These are phyloP conservation scores for Rickenella mellea DNA, from an alignment of 768 basidiomycete genomes.

Conservation along the genomic window DNA sequence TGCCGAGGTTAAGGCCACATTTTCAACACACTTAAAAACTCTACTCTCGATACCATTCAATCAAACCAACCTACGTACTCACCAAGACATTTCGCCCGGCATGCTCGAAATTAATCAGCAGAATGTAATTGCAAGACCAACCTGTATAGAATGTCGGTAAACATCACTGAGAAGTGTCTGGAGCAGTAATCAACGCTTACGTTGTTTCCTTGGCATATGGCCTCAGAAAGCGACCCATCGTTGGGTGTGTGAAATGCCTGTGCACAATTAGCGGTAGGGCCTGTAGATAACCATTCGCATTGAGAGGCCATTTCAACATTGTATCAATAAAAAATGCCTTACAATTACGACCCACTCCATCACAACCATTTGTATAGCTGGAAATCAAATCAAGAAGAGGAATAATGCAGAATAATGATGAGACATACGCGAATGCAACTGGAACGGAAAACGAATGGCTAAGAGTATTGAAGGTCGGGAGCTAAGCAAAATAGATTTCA, in stretches of 20 bases:
- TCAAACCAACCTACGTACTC: too few relatives aligned
- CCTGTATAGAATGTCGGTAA: neutral
- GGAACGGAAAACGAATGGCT: slow-evolving; percentile 25
- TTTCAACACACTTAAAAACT: too few relatives aligned
- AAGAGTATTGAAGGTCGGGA: neutral
- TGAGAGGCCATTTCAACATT: neutral
- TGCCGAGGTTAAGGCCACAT: too few relatives aligned
- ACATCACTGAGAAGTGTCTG: too few relatives aligned
- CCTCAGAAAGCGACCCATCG: slow-evolving; percentile 22
- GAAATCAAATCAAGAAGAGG: neutral
- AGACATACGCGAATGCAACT: slow-evolving; percentile 23
- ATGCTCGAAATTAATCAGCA: too few relatives aligned
- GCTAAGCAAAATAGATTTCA: neutral
- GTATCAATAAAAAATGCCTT: neutral
- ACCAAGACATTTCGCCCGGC: too few relatives aligned
- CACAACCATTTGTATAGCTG: slow-evolving; percentile 20
- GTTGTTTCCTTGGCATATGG: slow-evolving; percentile 23
- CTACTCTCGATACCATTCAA: too few relatives aligned
- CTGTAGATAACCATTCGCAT: slow-evolving; percentile 9
- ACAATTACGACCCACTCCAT: slow-evolving; percentile 19
- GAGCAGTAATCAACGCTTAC: too few relatives aligned
- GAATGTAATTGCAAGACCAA: neutral
- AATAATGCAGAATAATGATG: too few relatives aligned
- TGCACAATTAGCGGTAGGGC: slow-evolving; percentile 18
- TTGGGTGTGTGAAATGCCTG: slow-evolving; percentile 20